Base-by-base conservation (phyloP, 2,329 filamentous ascomycete species). In the Colletotrichum eremochloae region DNA sequence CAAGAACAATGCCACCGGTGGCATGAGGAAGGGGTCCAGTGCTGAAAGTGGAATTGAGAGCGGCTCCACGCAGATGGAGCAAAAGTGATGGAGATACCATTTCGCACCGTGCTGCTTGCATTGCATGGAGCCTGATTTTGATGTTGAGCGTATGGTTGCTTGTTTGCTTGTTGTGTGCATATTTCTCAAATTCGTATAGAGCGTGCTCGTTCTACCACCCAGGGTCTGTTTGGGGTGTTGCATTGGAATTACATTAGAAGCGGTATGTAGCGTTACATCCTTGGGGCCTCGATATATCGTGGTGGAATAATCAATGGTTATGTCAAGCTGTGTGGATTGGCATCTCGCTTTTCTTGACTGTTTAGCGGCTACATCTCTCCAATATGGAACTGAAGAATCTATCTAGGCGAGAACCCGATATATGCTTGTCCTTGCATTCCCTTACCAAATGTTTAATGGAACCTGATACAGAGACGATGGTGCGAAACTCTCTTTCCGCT, bases 1-100 rank as follows among this genome's bases (percentile, higher is more conserved):
- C 36, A 60, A 55, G 36, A 46, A 33, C 15, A 38, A 48, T 29
- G 53, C 18, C 14, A 31, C 15, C 20, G 52, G 48, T 0, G 31
- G 42, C 40, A 56, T 60, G 36, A 73, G 69, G 2, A 74, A 74
- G 50, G 61, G 57, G 46, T 66, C 72, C 9, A 73, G 42, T 38
- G 69, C 66, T 5, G 72, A 70, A 33, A 72, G 65, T 8, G 69
- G 65, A 18, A 42, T 65, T 15, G 60, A 68, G 48, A 56, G 48
- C 33, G 57, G 50, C 5, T 29, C 33, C 18, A 11, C 48, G 18
- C 48, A 55, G 12, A 48, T 29, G 36, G 58, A 67, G 46, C 44
- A 38, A 44, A 71, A 71, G 68, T 63, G 60, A 63, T 5, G n/a
- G 12, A 38, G 14, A 38, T 52, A 24, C 44, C 44, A 15, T 20